Conservation (phyloP, 371 early-diverging fungal species). For the Smittium culicis region DNA sequence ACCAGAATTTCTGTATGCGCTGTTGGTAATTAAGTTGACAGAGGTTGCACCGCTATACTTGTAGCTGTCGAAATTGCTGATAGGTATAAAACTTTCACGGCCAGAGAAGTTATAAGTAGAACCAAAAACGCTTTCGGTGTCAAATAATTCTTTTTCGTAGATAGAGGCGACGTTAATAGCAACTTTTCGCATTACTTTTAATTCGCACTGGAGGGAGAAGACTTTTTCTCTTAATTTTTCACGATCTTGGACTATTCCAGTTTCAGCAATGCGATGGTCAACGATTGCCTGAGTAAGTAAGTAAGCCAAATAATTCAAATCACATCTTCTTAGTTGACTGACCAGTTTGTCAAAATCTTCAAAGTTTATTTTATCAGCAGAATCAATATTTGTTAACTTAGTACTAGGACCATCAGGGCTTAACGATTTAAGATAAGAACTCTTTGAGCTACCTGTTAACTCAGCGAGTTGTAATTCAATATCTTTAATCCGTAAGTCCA, state of each 20-base stretch:
- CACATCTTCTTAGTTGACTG: conserved; percentile 47
- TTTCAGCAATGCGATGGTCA: conserved; percentile 44
- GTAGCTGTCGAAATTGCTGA: too few relatives aligned
- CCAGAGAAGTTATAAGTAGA: too few relatives aligned
- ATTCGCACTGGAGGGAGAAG: conserved; percentile 50
- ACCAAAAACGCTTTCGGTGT: conserved; percentile 36
- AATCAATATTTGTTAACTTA: conserved; percentile 23
- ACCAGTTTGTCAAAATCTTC: conserved; percentile 47
- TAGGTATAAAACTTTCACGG: too few relatives aligned
- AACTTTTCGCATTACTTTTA: conserved; percentile 67
- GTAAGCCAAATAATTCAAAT: conserved; percentile 54
- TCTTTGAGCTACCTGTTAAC: conserved; percentile 28
- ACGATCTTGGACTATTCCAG: conserved; percentile 43
- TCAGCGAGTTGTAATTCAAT: conserved; percentile 58
- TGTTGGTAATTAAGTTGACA: too few relatives aligned
- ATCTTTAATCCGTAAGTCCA: conserved; percentile 52
- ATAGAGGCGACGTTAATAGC: conserved; percentile 60
- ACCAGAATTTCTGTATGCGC: too few relatives aligned
- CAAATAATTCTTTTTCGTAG: conserved; percentile 61
- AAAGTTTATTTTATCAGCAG: conserved; percentile 36
- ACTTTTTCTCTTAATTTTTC: conserved; percentile 43
- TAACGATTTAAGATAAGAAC: conserved; percentile 16
- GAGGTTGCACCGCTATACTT: too few relatives aligned
- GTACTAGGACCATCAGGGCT: conserved; percentile 25
- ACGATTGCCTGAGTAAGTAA: conserved; percentile 65